Percentiles rank a stretch among this genome's conserved stretches.
Conservation (phyloP, 2,329 filamentous ascomycete genomes). For the Fusarium coicis region DNA sequence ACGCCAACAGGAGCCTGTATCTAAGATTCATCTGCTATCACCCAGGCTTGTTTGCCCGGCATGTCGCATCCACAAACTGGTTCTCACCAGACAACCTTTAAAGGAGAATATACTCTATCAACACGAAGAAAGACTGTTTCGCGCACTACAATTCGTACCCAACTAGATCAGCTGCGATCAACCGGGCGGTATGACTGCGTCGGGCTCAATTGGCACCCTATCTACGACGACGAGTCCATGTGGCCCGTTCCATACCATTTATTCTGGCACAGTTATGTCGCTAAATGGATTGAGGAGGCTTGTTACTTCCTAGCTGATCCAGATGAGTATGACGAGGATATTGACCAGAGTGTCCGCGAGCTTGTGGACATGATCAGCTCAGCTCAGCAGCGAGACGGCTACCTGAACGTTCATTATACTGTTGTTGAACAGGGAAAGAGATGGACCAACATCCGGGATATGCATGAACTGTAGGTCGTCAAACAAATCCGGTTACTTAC, state of each 20-base stretch:
- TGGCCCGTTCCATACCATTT: conserved; percentile 68
- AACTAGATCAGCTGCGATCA: conserved; percentile 62
- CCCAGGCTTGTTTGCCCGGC: not conserved
- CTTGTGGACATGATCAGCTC: conserved; percentile 65
- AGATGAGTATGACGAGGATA: conserved; percentile 11
- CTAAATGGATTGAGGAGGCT: conserved; percentile 14
- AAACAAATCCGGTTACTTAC: not conserved
- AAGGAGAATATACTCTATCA: conserved; percentile 50
- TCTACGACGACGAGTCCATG: conserved; percentile 59
- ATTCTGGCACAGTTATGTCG: conserved; percentile 63
- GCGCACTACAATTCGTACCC: conserved; percentile 57
- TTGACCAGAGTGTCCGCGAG: conserved; percentile 46
- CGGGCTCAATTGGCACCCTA: conserved; percentile 64
- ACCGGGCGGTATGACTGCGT: conserved; percentile 68
- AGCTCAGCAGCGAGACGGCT: conserved; percentile 69
- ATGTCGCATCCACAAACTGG: conserved; percentile 51
- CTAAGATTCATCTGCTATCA: not conserved
- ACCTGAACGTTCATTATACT: conserved; percentile 71
- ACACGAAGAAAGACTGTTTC: conserved; percentile 49
- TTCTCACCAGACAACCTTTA: conserved; percentile 51
- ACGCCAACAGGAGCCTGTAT: not conserved
- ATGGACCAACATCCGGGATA: conserved; percentile 67
- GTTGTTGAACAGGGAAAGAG: conserved; percentile 65
- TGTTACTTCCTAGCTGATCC: conserved; percentile 6
- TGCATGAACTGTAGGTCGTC: conserved; percentile 67